phyloP scores from a whole-genome alignment of 2,329 filamentous ascomycete species.

The Arthrobotrys megalospora region DNA sequence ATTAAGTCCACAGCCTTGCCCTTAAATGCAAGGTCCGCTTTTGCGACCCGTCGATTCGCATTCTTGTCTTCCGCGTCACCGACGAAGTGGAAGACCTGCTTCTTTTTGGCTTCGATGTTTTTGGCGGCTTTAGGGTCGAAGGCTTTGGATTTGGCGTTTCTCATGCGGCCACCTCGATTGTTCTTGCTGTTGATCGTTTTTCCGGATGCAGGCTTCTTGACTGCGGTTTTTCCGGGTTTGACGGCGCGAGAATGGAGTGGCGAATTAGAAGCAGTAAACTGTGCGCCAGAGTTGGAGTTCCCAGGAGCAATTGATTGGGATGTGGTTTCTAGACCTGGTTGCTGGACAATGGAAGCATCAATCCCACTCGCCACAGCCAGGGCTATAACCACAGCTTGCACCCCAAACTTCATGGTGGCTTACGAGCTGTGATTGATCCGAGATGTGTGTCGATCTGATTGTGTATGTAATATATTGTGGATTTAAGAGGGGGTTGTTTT shows the following conservation, averaged over 20 bases:
- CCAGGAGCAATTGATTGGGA: neutral
- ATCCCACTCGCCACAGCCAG: neutral
- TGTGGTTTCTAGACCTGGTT: neutral
- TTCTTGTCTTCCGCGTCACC: slow-evolving; percentile 17
- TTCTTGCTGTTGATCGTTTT: slow-evolving; percentile 17
- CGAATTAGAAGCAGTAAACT: neutral
- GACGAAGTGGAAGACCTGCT: slow-evolving; percentile 32
- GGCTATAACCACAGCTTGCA: neutral
- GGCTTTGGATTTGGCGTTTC: slow-evolving; percentile 24
- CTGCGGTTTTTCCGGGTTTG: neutral
- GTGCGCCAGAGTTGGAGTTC: neutral
- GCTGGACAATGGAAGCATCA: neutral
- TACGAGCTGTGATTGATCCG: neutral
- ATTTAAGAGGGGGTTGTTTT: too few relatives aligned
- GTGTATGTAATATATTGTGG: too few relatives aligned
- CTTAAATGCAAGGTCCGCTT: slow-evolving; percentile 30
- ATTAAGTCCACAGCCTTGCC: slow-evolving; percentile 26
- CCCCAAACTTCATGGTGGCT: slow-evolving; percentile 9
- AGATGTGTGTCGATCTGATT: too few relatives aligned
- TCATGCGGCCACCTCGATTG: slow-evolving; percentile 17
- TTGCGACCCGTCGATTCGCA: slow-evolving; percentile 18
- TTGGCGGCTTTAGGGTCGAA: slow-evolving; percentile 29
- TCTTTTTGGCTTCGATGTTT: slow-evolving; percentile 26
- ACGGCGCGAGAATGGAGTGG: neutral
- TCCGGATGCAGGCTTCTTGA: neutral